These are phyloP conservation scores for Ceratocystis albifundus DNA, from an alignment of 2,329 filamentous ascomycete genomes.

Conservation along the genomic window DNA sequence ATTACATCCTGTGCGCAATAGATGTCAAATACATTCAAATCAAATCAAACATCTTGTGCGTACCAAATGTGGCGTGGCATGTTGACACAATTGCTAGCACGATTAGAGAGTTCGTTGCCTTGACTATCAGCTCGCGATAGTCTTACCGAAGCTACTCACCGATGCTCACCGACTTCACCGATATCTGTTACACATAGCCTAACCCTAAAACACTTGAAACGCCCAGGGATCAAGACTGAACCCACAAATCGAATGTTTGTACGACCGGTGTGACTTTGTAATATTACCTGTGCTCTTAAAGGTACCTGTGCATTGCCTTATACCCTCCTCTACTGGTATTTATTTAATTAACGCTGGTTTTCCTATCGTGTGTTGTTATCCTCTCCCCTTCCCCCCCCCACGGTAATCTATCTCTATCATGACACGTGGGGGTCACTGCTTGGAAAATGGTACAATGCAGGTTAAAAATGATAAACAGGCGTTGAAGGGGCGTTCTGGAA, in stretches of 20 bases:
- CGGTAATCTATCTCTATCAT: constrained; percentile 10
- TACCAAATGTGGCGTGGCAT: too few species aligned
- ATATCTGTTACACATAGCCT: neutral
- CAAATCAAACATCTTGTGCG: neutral
- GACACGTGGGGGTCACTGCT: neutral
- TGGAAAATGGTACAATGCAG: neutral
- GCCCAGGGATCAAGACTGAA: neutral
- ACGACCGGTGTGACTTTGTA: neutral
- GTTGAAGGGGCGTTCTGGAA: neutral
- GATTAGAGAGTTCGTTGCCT: neutral
- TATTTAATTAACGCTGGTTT: too few species aligned
- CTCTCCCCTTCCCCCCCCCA: neutral
- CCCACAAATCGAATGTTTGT: neutral
- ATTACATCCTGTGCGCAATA: neutral
- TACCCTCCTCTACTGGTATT: too few species aligned
- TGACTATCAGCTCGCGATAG: neutral
- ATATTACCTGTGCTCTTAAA: too few species aligned
- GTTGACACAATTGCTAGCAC: too few species aligned
- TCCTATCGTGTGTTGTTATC: neutral
- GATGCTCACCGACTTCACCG: neutral
- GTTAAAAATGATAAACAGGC: constrained; percentile 11
- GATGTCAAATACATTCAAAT: too few species aligned
- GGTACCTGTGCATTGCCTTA: too few species aligned
- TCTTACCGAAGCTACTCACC: neutral
- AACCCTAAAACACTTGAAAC: neutral